Conservation (phyloP, 176 grass and related monocot genomes). For the Luzula sylvatica region DNA sequence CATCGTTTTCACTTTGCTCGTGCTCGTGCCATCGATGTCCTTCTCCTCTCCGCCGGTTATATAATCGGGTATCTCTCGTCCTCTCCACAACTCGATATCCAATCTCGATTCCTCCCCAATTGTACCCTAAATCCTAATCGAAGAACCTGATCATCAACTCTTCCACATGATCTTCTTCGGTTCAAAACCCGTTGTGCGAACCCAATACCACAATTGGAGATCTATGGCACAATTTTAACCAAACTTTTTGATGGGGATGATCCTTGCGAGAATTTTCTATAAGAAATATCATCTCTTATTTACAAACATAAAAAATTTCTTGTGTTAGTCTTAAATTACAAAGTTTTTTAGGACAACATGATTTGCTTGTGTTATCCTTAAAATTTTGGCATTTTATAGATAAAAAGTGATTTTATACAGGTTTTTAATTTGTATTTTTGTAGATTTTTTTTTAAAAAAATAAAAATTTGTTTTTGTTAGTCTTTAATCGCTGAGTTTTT, state of each 20-base stretch:
- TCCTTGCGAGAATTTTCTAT: conserved; percentile 60
- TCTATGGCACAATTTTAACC: conserved; percentile 36
- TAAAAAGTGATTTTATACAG: too few species aligned
- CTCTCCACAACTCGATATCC: conserved; percentile 17
- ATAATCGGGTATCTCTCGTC: conserved; percentile 55
- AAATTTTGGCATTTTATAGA: too few species aligned
- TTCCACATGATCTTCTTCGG: conserved; percentile 63
- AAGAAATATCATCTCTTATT: conserved; percentile 37
- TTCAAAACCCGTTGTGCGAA: conserved; percentile 48
- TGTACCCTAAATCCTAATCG: background rate
- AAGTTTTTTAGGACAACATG: too few species aligned
- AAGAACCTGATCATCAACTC: conserved; percentile 5
- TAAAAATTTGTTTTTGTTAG: too few species aligned
- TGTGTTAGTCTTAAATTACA: too few species aligned
- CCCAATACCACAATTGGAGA: conserved; percentile 28
- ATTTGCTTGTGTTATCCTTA: too few species aligned
- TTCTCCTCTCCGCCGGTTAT: conserved; percentile 68
- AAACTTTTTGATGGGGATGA: conserved; percentile 64
- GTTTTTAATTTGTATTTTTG: too few species aligned
- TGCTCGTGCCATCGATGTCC: conserved; percentile 29
- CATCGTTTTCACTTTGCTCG: conserved; percentile 33
- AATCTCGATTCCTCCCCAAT: conserved; percentile 22
- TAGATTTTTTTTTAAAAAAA: too few species aligned
- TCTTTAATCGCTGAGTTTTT: too few species aligned
- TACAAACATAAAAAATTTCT: conserved; percentile 30